Conservation (phyloP, 2,329 filamentous ascomycete genomes). For the Fusarium sp. region DNA sequence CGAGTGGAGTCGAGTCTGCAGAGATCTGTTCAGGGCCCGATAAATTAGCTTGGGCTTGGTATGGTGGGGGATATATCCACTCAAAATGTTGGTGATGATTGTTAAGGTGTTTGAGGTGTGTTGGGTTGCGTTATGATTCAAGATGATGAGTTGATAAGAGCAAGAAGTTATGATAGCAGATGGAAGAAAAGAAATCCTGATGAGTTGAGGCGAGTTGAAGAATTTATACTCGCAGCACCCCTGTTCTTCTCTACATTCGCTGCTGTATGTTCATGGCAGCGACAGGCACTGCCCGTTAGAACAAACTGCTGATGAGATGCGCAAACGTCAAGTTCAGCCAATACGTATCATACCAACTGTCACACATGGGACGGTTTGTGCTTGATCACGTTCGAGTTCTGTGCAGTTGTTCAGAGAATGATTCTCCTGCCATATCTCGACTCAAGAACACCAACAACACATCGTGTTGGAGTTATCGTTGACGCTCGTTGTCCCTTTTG, state of each 20-base stretch:
- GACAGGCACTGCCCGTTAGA: background rate
- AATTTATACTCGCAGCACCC: conserved; percentile 1
- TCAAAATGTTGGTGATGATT: conserved; percentile 2
- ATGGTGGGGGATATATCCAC: conserved; percentile 28
- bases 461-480: background rate
- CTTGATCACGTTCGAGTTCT: background rate
- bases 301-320: background rate
- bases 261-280: background rate
- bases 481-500: background rate
- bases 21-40: conserved; percentile 12
- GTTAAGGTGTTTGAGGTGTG: background rate
- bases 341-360: background rate
- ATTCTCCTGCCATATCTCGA: background rate
- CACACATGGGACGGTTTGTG: background rate
- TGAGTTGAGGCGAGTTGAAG: background rate
- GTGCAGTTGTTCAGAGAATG: background rate
- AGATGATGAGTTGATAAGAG: background rate
- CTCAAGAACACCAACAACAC: background rate
- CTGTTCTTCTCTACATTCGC: conserved; percentile 6
- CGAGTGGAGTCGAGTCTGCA: conserved; percentile 25
- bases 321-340: background rate
- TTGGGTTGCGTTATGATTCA: background rate
- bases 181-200: background rate
- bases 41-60: conserved; percentile 30
- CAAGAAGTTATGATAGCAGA: background rate